Evolutionary conservation across 441 rosid genomes (phyloP).

Genomic region (Codiaeum variegatum): DNA sequence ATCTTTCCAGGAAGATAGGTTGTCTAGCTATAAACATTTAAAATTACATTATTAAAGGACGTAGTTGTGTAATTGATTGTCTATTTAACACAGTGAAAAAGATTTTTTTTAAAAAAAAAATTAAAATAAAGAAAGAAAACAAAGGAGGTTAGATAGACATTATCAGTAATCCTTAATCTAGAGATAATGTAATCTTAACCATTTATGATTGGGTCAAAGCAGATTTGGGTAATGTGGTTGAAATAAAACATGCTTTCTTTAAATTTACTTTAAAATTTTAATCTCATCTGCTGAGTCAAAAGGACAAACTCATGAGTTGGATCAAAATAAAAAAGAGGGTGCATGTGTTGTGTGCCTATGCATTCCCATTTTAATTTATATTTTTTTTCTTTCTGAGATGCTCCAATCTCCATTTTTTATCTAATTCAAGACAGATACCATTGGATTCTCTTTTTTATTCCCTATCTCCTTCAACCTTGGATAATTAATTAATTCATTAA

Average conservation of each 20-base stretch:
- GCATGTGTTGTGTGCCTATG: background rate
- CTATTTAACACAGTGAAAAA: too few species aligned
- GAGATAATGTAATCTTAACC: constrained; percentile 18
- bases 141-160: background rate
- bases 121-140: too few species aligned
- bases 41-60: background rate
- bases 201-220: constrained; percentile 20
- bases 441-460: background rate
- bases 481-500: background rate
- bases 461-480: constrained; percentile 2
- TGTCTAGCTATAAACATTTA: background rate
- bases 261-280: background rate
- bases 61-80: too few species aligned
- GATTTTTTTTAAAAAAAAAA: background rate
- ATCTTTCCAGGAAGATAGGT: constrained; percentile 5
- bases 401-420: background rate
- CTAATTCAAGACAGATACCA: constrained; percentile 10
- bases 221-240: constrained; percentile 22
- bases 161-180: constrained; percentile 7
- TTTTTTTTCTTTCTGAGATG: background rate
- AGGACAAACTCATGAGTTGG: constrained; percentile 29
- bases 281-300: constrained; percentile 43
- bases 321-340: constrained; percentile 18
- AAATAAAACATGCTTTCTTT: constrained; percentile 9
- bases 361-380: constrained; percentile 5